A percentile compares a stretch with the other conserved stretches of the same genome.
Conservation (phyloP, 306 rosid genomes). For the Geum urbanum region DNA sequence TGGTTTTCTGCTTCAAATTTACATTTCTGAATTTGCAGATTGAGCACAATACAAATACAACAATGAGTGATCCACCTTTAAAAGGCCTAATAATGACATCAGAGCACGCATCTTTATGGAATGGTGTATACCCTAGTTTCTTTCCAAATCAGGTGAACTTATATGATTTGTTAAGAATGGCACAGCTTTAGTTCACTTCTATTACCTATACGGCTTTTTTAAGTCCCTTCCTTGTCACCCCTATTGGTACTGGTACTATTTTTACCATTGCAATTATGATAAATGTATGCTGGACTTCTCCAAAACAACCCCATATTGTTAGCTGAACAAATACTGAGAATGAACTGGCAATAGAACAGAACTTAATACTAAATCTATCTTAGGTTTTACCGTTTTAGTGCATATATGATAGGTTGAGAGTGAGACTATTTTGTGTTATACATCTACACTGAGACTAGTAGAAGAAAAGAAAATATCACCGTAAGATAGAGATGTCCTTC, state of each 20-base stretch:
- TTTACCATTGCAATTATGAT: not conserved
- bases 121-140: constrained; percentile 55
- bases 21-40: constrained; percentile 46
- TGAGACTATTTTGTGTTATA: not conserved
- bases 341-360: not conserved
- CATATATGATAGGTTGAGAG: not conserved
- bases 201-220: not conserved
- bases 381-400: not conserved
- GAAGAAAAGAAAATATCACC: not conserved
- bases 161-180: constrained; percentile 13
- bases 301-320: not conserved
- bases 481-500: not conserved
- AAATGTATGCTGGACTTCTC: not conserved
- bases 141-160: constrained; percentile 62
- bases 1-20: not conserved
- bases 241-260: not conserved
- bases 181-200: not conserved
- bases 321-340: not conserved
- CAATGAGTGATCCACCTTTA: constrained; percentile 44
- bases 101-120: constrained; percentile 55
- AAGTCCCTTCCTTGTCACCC: not conserved
- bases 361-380: not conserved
- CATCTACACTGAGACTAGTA: not conserved
- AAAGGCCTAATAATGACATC: constrained; percentile 56
- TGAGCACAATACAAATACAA: constrained; percentile 48